Evolutionary conservation across 2,329 filamentous ascomycete species (phyloP).

Genomic region (Setomelanomma holmii): DNA sequence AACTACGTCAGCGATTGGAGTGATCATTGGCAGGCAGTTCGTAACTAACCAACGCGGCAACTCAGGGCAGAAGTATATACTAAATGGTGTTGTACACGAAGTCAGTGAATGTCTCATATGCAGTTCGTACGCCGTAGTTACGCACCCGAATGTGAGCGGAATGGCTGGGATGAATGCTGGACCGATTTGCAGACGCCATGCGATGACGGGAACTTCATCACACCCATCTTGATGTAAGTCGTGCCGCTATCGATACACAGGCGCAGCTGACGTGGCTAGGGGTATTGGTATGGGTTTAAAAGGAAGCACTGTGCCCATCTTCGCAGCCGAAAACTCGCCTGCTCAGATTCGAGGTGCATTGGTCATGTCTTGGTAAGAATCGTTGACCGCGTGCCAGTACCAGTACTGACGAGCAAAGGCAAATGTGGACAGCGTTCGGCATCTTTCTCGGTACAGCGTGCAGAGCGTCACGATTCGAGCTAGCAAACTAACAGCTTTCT

Average conservation of each 20-base stretch:
- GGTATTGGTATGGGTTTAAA: slow-evolving; percentile 39
- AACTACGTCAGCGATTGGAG: background rate
- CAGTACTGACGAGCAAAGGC: slow-evolving; percentile 57
- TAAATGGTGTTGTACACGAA: too few relatives aligned
- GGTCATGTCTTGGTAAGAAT: background rate
- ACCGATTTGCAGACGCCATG: slow-evolving; percentile 31
- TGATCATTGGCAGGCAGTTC: background rate
- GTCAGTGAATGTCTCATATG: too few relatives aligned
- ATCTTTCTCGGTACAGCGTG: slow-evolving; percentile 36
- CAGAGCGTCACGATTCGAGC: too few relatives aligned
- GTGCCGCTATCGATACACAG: slow-evolving; percentile 11
- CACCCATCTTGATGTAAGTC: too few relatives aligned
- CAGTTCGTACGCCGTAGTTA: too few relatives aligned
- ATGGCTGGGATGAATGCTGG: slow-evolving; percentile 31
- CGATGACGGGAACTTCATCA: slow-evolving; percentile 2
- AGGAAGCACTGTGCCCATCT: slow-evolving; percentile 53
- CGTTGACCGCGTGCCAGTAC: slow-evolving; percentile 45
- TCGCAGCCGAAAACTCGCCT: slow-evolving; percentile 55
- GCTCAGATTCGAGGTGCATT: background rate
- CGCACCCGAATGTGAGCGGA: slow-evolving; percentile 20
- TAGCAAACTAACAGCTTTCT: too few relatives aligned
- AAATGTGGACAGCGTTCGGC: slow-evolving; percentile 49
- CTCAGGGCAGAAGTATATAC: slow-evolving; percentile 6
- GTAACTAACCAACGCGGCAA: slow-evolving; percentile 53
- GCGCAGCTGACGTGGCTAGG: background rate